Evolutionary conservation across 1,139 yeast genomes (phyloP), one percentile per base, ranked within the genome.

Genomic region (Pichia sp.): DNA sequence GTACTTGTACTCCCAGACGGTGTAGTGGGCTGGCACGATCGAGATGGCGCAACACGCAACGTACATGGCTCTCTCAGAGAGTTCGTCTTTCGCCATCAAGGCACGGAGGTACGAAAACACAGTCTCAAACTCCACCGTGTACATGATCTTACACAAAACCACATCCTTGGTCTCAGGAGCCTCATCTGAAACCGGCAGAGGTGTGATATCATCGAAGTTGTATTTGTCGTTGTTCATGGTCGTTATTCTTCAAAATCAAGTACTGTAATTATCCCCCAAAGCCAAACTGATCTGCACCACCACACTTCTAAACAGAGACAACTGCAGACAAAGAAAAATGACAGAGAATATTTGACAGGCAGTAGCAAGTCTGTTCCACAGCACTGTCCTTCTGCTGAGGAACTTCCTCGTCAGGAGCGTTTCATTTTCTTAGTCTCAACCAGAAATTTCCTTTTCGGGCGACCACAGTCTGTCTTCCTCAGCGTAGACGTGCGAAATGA

Each of bases 21-120:
- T 87, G 68, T 93, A 93, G 70, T 92, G 97, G 0, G 97, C 96
- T 0, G 98, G 93, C 51, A 89, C 83, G 57, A 79, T 65, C 15
- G 74, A 79, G 54, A 95, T 84, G 3, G 87, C 85, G 42, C 72
- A 70, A 31, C 78, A 76, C 0, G 96, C 86, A 48, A 90, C 70
- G 31, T 77, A 77, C 42, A 90, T 70, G 0, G 96, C 92, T 56
- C 98, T 74, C 49, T 80, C 84, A 0, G 90, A 79, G 63, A 78
- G 75, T 65, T 90, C 98, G 34, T 80, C 73, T 15, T 67, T 61
- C 15, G 74, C 71, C 79, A 89, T 77, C 40, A 90, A 67, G 0
- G 87, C 85, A 26, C 90, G 73, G 31, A 88, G 70, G 5, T 78
- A 68, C 1, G 88, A 87, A 78, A 89, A 80, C 1, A 81, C 75